Base-by-base conservation (phyloP, 371 early-diverging fungal species). In the Zancudomyces culisetae region DNA sequence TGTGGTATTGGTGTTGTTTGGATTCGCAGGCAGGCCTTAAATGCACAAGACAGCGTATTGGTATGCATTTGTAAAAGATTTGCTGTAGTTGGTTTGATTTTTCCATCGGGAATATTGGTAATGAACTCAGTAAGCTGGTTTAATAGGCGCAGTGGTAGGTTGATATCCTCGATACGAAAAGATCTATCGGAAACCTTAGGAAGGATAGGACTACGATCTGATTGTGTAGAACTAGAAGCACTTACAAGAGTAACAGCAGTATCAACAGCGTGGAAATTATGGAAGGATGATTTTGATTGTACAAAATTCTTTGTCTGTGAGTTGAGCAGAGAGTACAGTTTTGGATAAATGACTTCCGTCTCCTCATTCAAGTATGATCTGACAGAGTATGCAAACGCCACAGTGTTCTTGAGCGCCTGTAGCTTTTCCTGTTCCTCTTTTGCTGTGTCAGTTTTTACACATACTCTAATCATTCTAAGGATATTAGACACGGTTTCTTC, bases 1-100 rank as follows among this genome's bases (percentile, higher is more conserved):
- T 80, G 53, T 3, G 90, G 90, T 55, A 87, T 81, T 6, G 90
- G 90, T 12, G 83, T 79, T 27, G 72, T 70, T 26, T 80, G 58
- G 54, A 89, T 83, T 27, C 90, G 72, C 64, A 87, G 85, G 55
- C 83, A 81, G 2, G 68, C 66, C 20, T 66, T 63, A 20, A 79
- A 49, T 43, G 61, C 48, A 10, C 35, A 6, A 15, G 6, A 35
- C 10, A 35, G 35, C 10, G 6, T 35, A 10, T 15, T 15, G 35
- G 15, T 35, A 15, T 35, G 6, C 10, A 15, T 35, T 35, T 35
- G 35, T 6, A 35, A 10, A 6, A 35, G 6, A 15, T 35, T 35
- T 35, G 10, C 35, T 15, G 15, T 10, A 6, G 6, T 6, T 35
- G 35, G 35, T 26, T 48, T 48, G 8, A 48, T 3, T n/a, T 24